These are phyloP conservation scores for Croton laevigatus DNA, from an alignment of 441 rosid species.

Conservation along the genomic window DNA sequence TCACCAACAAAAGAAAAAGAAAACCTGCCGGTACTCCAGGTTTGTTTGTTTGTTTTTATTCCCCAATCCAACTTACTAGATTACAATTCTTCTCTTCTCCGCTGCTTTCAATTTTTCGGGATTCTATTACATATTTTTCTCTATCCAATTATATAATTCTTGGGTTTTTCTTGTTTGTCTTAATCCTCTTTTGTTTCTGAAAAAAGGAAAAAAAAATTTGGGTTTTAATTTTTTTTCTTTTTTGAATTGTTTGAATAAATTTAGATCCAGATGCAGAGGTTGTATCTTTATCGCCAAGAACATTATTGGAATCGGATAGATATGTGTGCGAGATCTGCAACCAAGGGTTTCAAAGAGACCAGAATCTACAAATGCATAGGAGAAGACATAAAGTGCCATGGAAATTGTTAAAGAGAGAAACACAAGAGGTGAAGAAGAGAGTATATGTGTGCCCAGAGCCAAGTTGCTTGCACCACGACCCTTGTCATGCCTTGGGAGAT, in stretches of 20 bases:
- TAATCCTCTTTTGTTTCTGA: too few relatives aligned
- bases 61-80: background rate
- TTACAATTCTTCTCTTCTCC: background rate
- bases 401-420: slow-evolving; percentile 87
- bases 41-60: slow-evolving; percentile 37
- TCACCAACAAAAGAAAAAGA: slow-evolving; percentile 64
- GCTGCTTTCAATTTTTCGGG: background rate
- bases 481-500: slow-evolving; percentile 92
- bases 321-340: slow-evolving; percentile 94
- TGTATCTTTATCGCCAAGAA: slow-evolving; percentile 80
- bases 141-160: background rate
- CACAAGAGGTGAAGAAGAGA: slow-evolving; percentile 66
- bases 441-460: slow-evolving; percentile 93
- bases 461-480: slow-evolving; percentile 86
- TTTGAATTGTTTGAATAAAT: background rate
- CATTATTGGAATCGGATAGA: slow-evolving; percentile 76
- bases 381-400: slow-evolving; percentile 94
- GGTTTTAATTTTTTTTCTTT: background rate
- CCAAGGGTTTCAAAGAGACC: slow-evolving; percentile 95
- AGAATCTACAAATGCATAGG: slow-evolving; percentile 91
- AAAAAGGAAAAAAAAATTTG: background rate
- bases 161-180: background rate
- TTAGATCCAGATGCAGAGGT: slow-evolving; percentile 96
- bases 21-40: slow-evolving; percentile 97
- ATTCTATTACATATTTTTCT: background rate